A percentile compares a stretch with the other conserved stretches of the same genome.
Evolutionary conservation across 805 yeast genomes (phyloP).

Genomic region (Cyberlindnera maritima): DNA sequence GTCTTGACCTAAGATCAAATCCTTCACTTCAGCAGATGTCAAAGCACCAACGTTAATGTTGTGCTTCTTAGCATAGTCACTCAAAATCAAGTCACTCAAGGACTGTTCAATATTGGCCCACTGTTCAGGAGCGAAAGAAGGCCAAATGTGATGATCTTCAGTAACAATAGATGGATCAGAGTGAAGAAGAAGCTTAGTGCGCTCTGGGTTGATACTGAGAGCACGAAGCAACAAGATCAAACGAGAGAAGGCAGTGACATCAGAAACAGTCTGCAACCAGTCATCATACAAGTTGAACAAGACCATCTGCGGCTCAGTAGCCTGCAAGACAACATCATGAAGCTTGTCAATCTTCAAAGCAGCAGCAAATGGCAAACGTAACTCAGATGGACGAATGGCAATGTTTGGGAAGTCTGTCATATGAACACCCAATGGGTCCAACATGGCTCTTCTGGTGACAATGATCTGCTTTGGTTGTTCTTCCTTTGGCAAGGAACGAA

Average conservation of each 20-base stretch:
- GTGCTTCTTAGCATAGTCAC: constrained; percentile 81
- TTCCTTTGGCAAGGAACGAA: constrained; percentile 84
- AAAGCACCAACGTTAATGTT: constrained; percentile 82
- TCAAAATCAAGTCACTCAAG: constrained; percentile 80
- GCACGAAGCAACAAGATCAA: constrained; percentile 81
- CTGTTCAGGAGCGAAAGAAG: constrained; percentile 79
- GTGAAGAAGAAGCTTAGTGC: constrained; percentile 68
- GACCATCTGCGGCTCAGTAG: constrained; percentile 92
- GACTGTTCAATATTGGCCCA: constrained; percentile 91
- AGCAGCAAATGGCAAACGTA: constrained; percentile 85
- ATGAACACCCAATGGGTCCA: constrained; percentile 94
- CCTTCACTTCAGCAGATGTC: constrained; percentile 92
- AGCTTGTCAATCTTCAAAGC: constrained; percentile 80
- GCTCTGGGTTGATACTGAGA: constrained; percentile 71
- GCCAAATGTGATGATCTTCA: constrained; percentile 89
- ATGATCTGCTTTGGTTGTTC: constrained; percentile 94
- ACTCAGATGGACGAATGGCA: constrained; percentile 83
- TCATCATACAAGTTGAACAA: constrained; percentile 90
- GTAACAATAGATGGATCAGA: constrained; percentile 73
- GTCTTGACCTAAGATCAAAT: constrained; percentile 91
- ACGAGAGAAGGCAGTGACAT: constrained; percentile 93
- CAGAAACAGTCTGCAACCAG: constrained; percentile 80
- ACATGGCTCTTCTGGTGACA: constrained; percentile 84
- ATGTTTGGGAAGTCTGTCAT: constrained; percentile 96
- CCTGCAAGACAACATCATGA: constrained; percentile 73